Evolutionary conservation across 805 yeast species (phyloP).

Genomic region (Wickerhamiella azymoides): DNA sequence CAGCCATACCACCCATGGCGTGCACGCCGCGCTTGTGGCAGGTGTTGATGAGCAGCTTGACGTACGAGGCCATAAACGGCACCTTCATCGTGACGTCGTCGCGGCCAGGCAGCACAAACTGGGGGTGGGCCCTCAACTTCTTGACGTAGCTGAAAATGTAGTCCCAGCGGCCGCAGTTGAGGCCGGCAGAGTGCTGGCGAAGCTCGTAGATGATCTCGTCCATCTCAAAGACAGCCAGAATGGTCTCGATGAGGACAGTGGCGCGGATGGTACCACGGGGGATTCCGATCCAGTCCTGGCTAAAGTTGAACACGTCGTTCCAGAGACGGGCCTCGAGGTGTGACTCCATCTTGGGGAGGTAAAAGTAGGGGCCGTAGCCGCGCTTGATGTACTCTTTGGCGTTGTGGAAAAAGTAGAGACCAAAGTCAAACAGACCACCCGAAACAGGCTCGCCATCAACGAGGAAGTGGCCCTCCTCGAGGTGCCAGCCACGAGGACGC

Average conservation of each 20-base stretch:
- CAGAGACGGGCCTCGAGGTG: slow-evolving; percentile 63
- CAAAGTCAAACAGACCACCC: slow-evolving; percentile 58
- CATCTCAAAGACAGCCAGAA: slow-evolving; percentile 64
- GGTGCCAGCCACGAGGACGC: slow-evolving; percentile 61
- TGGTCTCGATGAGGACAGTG: slow-evolving; percentile 58
- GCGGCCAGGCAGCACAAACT: slow-evolving; percentile 54
- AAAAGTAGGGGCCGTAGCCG: slow-evolving; percentile 60
- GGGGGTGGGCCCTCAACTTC: slow-evolving; percentile 47
- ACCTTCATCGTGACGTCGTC: slow-evolving; percentile 55
- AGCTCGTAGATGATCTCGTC: slow-evolving; percentile 65
- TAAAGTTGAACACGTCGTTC: slow-evolving; percentile 53
- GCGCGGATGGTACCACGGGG: slow-evolving; percentile 61
- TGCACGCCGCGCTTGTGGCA: slow-evolving; percentile 61
- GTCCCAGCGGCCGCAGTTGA: slow-evolving; percentile 71
- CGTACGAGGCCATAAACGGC: slow-evolving; percentile 57
- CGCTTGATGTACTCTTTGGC: slow-evolving; percentile 42
- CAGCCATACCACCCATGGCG: slow-evolving; percentile 73
- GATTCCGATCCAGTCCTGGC: slow-evolving; percentile 50
- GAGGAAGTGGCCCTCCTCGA: slow-evolving; percentile 47
- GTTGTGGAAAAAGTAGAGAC: slow-evolving; percentile 54
- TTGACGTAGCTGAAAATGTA: slow-evolving; percentile 60
- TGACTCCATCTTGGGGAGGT: slow-evolving; percentile 65
- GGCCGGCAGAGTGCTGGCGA: slow-evolving; percentile 56
- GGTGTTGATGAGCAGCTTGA: slow-evolving; percentile 49
- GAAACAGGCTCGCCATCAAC: slow-evolving; percentile 57